These are phyloP conservation scores for Nephelium lappaceum DNA, from an alignment of 345 rosid species.

Conservation along the genomic window DNA sequence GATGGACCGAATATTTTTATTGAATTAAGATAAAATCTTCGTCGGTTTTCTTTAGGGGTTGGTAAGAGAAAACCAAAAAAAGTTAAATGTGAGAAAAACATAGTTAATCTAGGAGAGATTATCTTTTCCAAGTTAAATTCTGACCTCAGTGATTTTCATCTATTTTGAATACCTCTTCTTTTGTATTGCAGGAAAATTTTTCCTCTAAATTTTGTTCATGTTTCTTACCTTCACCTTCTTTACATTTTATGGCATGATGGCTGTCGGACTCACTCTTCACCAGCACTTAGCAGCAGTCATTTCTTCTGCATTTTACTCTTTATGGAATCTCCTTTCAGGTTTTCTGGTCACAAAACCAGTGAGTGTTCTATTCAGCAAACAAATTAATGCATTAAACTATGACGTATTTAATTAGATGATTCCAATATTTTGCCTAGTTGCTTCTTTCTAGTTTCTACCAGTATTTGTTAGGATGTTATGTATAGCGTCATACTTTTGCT, in stretches of 20 bases:
- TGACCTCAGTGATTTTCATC: too few species aligned
- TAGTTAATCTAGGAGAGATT: too few species aligned
- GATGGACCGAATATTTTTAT: neutral
- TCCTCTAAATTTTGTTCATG: conserved; percentile 58
- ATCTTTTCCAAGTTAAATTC: too few species aligned
- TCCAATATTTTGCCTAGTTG: conserved; percentile 43
- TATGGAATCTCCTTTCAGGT: conserved; percentile 92
- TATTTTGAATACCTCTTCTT: too few species aligned
- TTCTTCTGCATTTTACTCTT: conserved; percentile 73
- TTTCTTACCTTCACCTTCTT: conserved; percentile 73
- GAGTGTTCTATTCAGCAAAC: neutral
- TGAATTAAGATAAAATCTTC: neutral
- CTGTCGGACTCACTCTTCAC: conserved; percentile 74
- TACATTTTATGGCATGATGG: conserved; percentile 85
- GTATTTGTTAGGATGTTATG: too few species aligned
- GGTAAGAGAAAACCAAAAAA: neutral
- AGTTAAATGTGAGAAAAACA: too few species aligned
- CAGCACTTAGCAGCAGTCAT: conserved; percentile 65
- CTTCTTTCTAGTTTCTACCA: neutral
- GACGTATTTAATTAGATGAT: too few species aligned
- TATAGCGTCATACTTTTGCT: too few species aligned
- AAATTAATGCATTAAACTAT: neutral
- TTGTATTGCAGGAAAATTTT: conserved; percentile 38
- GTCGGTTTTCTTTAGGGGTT: neutral
- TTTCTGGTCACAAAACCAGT: conserved; percentile 44